These are phyloP conservation scores for Tuber indicum DNA, from an alignment of 495 filamentous ascomycete species.

Conservation along the genomic window DNA sequence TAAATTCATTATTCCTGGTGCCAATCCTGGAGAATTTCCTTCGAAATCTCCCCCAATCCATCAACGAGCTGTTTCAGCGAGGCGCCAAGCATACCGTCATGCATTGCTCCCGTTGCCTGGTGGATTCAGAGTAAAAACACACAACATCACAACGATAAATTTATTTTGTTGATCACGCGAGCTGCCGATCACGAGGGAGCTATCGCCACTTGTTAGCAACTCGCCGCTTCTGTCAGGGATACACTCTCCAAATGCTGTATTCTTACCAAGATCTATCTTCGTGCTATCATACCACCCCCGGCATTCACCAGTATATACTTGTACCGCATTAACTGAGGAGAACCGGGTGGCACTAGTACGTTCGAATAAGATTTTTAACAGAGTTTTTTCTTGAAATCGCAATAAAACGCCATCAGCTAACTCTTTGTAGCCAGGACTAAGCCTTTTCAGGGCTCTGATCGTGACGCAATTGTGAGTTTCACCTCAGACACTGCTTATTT, in stretches of 20 bases:
- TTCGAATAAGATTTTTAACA: too few species aligned
- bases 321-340: too few species aligned
- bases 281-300: neutral
- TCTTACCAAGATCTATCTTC: neutral
- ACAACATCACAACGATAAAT: neutral
- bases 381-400: too few species aligned
- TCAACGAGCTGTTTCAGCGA: neutral
- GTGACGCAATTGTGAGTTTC: too few species aligned
- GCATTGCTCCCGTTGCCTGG: neutral
- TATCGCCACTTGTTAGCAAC: neutral
- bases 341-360: too few species aligned
- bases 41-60: neutral
- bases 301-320: neutral
- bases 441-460: too few species aligned
- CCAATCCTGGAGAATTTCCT: neutral
- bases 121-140: neutral
- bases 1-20: neutral
- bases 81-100: neutral
- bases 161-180: neutral
- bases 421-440: too few species aligned
- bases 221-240: neutral
- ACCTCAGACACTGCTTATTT: too few species aligned
- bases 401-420: too few species aligned
- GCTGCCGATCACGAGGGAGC: neutral
- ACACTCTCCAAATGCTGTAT: neutral